Evolutionary conservation across 148 eudicot species (phyloP), one percentile per base, ranked within the genome.

Genomic region (Cornus florida): DNA sequence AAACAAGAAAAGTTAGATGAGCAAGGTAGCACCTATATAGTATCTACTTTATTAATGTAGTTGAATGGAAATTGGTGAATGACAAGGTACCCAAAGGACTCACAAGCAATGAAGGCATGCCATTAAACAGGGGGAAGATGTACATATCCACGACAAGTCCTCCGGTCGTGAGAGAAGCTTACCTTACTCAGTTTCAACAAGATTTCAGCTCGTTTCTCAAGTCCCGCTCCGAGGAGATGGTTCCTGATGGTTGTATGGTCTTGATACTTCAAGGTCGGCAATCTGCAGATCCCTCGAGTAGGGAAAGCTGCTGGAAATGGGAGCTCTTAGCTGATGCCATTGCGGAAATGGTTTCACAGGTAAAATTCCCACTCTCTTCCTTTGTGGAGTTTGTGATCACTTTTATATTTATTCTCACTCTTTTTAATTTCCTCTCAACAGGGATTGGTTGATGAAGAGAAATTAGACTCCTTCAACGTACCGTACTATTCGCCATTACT

Each of bases 101-200:
- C 31, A 56, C 38, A 32, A 56, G 67, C 38, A 72, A 72, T 32
- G 69, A 78, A 28, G 90, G 89, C 1, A 41, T 19, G 16, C 70
- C 83, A 10, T 33, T 89, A 24, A 87, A 87, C 79, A 85, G 87
- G 71, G 90, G 84, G 41, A 79, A 69, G 46, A 70, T 88, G 17
- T 83, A 84, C 82, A 69, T 86, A 80, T 77, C 87, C 0, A 68
- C 75, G 50, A 75, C 81, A 2, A 88, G 89, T 17, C 84, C 86
- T 6, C 31, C 33, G 4, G 39, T 6, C 1, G 90, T 87, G 57
- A 78, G 67, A 19, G 75, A 84, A 57, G 86, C 86, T 1, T 87
- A 87, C 73, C 39, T 72, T 31, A 35, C 79, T 74, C 89, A 90
- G 46, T 90, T 87, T 41, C 60, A 80, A 24, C 69, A 82, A 70